Base-by-base conservation (phyloP, 352 stramenopile genomes). In the Pythium plurisporium region DNA sequence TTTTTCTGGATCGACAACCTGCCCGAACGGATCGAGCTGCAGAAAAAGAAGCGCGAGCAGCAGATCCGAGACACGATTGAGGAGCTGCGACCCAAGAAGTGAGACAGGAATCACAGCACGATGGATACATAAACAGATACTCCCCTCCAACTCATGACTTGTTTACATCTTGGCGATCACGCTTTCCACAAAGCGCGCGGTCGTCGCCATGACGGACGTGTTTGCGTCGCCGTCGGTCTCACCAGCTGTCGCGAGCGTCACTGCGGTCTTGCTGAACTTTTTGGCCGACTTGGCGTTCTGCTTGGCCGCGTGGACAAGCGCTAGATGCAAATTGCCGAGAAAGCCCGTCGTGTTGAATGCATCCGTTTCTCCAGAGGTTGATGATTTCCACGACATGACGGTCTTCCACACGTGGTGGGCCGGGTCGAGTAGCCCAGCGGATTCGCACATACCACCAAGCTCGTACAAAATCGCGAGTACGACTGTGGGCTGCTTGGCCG, bases 41-140 rank as follows among this genome's bases (percentile, higher is more conserved):
- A 93, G 47, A 88, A 90, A 64, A 73, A 72, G 46, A 86, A 82
- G 34, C 81, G 78, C 47, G 46, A 83, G 38, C 22, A 80, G 62
- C 81, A 93, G 73, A 89, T 95, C 48, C 76, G 70, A 14, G 69
- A 89, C 53, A 73, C 70, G 17, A 59, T 95, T 34, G 83, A 93
- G 41, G 83, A 93, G 34, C 55, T 91, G 46, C 81, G 83, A 17
- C 81, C 80, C 54, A 89, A 91, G 62, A n/a, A n/a, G n/a, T n/a
- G n/a, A n/a, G 74, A 72, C 43, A 76, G 85, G 63, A 86, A 65
- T 66, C 15, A 10, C 17, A 37, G 31, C 17, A 15, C 2, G 4
- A 37, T 37, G 26, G 19, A 46, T 48, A 33, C 9, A n/a, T 26
- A 22, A 26, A 40, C 2, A 27, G n/a, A n/a, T n/a, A n/a, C n/a